Conservation (phyloP, 345 rosid genomes). For the Isatis tinctoria region DNA sequence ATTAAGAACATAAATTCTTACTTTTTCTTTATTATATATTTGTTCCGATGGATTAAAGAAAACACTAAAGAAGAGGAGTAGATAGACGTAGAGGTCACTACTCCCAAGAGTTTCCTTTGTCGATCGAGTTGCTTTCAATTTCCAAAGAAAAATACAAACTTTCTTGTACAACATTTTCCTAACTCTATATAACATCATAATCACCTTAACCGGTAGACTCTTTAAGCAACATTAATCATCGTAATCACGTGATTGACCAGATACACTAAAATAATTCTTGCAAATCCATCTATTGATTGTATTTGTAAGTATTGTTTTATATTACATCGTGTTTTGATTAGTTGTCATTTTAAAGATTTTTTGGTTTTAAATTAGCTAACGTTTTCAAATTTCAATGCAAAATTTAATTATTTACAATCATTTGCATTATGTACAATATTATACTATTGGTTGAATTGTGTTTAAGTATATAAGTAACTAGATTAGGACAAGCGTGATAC, state of each 20-base stretch:
- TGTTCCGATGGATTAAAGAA: background rate
- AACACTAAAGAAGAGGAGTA: background rate
- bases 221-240: slow-evolving; percentile 11
- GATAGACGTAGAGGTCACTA: background rate
- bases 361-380: too few relatives aligned
- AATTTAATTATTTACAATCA: too few relatives aligned
- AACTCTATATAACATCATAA: slow-evolving; percentile 12
- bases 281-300: background rate
- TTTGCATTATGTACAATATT: too few relatives aligned
- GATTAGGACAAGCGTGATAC: too few relatives aligned
- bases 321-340: too few relatives aligned
- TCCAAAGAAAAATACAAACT: slow-evolving; percentile 12
- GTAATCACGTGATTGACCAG: slow-evolving; percentile 6
- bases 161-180: slow-evolving; percentile 1
- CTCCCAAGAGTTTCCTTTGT: slow-evolving; percentile 1
- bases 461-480: too few relatives aligned
- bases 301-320: too few relatives aligned
- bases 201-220: background rate
- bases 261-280: background rate
- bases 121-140: slow-evolving; percentile 3
- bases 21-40: too few relatives aligned
- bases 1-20: too few relatives aligned
- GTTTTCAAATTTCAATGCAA: too few relatives aligned
- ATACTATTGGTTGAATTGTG: too few relatives aligned
- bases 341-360: too few relatives aligned